Percentiles rank a stretch among this genome's conserved stretches.
phyloP scores from a whole-genome alignment of 352 stramenopile genomes.

The Phytophthora nicotianae region DNA sequence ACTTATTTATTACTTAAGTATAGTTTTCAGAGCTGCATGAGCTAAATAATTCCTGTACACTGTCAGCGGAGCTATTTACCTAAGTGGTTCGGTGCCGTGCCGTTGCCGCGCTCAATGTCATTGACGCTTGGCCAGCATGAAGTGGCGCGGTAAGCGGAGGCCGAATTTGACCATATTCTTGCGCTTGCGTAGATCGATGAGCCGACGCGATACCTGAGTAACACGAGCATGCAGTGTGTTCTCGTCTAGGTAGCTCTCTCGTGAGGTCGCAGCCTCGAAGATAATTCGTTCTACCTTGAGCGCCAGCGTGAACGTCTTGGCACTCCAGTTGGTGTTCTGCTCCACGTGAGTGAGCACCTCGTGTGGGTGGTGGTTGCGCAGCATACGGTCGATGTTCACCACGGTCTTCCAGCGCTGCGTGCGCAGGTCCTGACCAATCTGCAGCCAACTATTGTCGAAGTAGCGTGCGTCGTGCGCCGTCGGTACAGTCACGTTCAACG shows the following conservation, averaged over 20 bases:
- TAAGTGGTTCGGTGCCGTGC: too few relatives aligned
- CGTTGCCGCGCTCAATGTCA: slow-evolving; percentile 14
- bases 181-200: slow-evolving; percentile 60
- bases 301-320: slow-evolving; percentile 68
- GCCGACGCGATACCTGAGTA: slow-evolving; percentile 54
- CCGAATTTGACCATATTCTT: slow-evolving; percentile 54
- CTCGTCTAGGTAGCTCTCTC: slow-evolving; percentile 68
- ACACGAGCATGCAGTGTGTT: slow-evolving; percentile 58
- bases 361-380: slow-evolving; percentile 62
- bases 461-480: slow-evolving; percentile 21
- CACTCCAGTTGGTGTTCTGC: slow-evolving; percentile 66
- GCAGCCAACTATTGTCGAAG: slow-evolving; percentile 27
- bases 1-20: too few relatives aligned
- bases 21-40: too few relatives aligned
- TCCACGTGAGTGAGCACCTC: slow-evolving; percentile 67
- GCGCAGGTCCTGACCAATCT: slow-evolving; percentile 37
- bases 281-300: slow-evolving; percentile 77
- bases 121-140: neutral
- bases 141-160: slow-evolving; percentile 10
- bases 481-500: slow-evolving; percentile 1
- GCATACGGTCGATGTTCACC: slow-evolving; percentile 66
- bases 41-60: too few relatives aligned
- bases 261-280: slow-evolving; percentile 58
- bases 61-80: too few relatives aligned
- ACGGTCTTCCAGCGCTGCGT: slow-evolving; percentile 55